Evolutionary conservation across 2,329 filamentous ascomycete species (phyloP), one percentile per base, ranked within the genome.

Genomic region (Phaeosphaeriaceae sp.): DNA sequence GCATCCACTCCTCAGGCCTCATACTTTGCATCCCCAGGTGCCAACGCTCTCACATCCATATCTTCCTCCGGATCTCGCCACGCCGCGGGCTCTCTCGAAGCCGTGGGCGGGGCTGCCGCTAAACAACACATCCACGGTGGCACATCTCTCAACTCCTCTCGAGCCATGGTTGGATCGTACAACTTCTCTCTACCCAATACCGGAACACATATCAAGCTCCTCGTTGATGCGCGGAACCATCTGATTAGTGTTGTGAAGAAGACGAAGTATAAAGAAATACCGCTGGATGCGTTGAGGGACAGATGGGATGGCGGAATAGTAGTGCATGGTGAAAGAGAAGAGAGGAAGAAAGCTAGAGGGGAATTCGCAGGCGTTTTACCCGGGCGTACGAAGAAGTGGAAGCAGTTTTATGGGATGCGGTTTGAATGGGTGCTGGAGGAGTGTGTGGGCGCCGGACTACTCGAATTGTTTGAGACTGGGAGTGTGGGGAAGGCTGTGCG

Each of bases 381-480:
- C 0, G 87, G 87, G 0, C 80, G 85, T 68, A 90, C 88, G 17
- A 85, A 83, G 71, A 89, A 87, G 71, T 93, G 91, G 91, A 88
- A 84, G 71, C 83, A 86, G 27, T 91, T 91, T 62, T 85, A 86
- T 68, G 91, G 91, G 0, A 75, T 92, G 59, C 78, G 84, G 45
- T 93, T 92, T 75, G 84, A 89, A 57, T 93, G 89, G 88, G 82
- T 91, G 17, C 72, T 93, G 44, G 87, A 85, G 42, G 89, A 92
- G 74, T 90, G 89, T 45, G 82, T 91, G 22, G 91, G 90, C 0
- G 82, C 87, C 25, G 91, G 91, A 1, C 70, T 89, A 17, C 84
- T 92, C 3, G 90, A 93, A 76, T 78, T 91, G 15, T 93, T 93
- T 73, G 86, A 91, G 69, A 93, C 90, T 13, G 83, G 88, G 15